phyloP scores from a whole-genome alignment of 306 rosid genomes.

The Quercus bicolor region DNA sequence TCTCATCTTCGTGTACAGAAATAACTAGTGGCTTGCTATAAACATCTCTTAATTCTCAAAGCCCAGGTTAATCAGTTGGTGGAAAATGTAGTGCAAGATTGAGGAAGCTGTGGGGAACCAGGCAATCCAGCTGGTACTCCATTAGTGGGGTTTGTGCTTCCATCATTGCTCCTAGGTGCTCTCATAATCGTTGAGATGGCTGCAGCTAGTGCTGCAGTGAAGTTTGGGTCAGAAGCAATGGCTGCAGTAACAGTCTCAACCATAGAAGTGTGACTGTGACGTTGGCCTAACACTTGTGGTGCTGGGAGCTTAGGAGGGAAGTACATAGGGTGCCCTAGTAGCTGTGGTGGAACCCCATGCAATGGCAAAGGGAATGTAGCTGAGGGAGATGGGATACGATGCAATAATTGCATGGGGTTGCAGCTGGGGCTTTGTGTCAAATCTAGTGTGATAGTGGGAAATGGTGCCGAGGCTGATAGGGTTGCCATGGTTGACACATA shows the following conservation, averaged over 20 bases:
- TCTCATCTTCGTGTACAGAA: slow-evolving; percentile 11
- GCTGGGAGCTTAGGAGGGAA: slow-evolving; percentile 22
- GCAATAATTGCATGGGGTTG: slow-evolving; percentile 18
- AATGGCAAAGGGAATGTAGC: slow-evolving; percentile 32
- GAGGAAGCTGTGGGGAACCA: slow-evolving; percentile 43
- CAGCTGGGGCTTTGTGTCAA: slow-evolving; percentile 29
- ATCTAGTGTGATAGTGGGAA: slow-evolving; percentile 51
- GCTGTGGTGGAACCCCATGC: slow-evolving; percentile 9
- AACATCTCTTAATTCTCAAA: neutral
- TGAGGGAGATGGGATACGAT: neutral
- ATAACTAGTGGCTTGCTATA: neutral
- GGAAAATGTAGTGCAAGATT: slow-evolving; percentile 48
- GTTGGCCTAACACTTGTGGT: slow-evolving; percentile 3
- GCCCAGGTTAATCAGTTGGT: slow-evolving; percentile 20
- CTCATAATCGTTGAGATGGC: slow-evolving; percentile 51
- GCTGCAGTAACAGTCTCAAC: slow-evolving; percentile 42
- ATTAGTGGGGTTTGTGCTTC: neutral
- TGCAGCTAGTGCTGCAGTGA: slow-evolving; percentile 49
- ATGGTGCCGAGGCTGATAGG: slow-evolving; percentile 45
- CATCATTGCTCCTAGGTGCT: slow-evolving; percentile 7
- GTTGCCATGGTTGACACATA: slow-evolving; percentile 39
- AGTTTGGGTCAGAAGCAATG: slow-evolving; percentile 51
- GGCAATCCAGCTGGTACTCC: slow-evolving; percentile 9
- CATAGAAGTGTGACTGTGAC: slow-evolving; percentile 18
- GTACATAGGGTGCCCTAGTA: slow-evolving; percentile 32